Base-by-base conservation (phyloP, 768 basidiomycete species). In the Crucibulum laeve region DNA sequence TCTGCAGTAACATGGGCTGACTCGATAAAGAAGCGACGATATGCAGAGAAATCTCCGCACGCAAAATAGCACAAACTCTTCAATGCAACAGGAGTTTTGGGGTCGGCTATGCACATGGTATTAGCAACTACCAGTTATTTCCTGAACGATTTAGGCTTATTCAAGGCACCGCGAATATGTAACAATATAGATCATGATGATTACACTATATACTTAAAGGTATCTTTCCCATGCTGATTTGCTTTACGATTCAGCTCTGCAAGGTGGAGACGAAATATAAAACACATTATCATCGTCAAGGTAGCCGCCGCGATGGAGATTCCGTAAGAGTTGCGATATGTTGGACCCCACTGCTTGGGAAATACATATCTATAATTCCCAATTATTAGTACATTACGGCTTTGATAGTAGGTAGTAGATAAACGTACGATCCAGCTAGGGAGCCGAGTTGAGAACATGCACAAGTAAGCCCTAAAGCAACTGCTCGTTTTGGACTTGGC, bases 401-500 rank as follows among this genome's bases (percentile, higher is more conserved):
- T 11, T 17, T 22, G n/a, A 25, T 4, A 13, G 28, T 25, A 24
- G 26, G 43, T 18, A 22, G 10, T 25, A 10, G 18, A 34, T 38
- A 34, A 24, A 70, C 70, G 61, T 67, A 84, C 54, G 81, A 74
- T 40, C 84, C 84, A n/a, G 77, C 69, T 34, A 87, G 67, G 55
- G 83, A 43, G 10, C 53, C 57, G 5, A 58, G 68, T 80, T 79
- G 34, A n/a, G 80, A 76, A 59, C 82, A 80, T 17, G 78, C 76
- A 56, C 83, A 81, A 55, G 83, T 68, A 47, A 80, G 65, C 13
- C 80, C 84, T 45, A 87, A 67, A 13, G 82, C 77, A 21, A 84
- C 78, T 5, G 82, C 78, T 8, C 84, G 76, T 59, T 86, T 86
- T 18, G 8, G 82, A 69, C 14, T 86, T 79, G 11, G 73, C 71